Evolutionary conservation across 441 rosid genomes (phyloP).

Genomic region (Syzygium syzygioides): DNA sequence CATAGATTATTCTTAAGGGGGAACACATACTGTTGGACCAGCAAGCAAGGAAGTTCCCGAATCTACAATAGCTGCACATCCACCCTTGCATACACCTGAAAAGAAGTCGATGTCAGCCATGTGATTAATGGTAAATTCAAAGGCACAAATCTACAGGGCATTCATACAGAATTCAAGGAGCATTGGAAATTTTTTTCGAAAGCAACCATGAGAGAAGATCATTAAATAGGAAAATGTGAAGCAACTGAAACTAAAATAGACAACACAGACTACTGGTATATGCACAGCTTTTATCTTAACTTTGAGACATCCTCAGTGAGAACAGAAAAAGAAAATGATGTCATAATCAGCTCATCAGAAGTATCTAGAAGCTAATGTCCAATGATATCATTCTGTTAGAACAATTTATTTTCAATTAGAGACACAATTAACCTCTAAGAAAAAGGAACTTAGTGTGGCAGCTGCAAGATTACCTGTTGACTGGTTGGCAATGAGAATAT

Average conservation of each 20-base stretch:
- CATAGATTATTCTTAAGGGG: not conserved
- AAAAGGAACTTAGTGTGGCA: not conserved
- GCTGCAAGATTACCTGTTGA: slow-evolving; percentile 46
- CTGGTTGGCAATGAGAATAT: slow-evolving; percentile 40
- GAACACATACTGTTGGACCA: slow-evolving; percentile 59
- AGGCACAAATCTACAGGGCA: not conserved
- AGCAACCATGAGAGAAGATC: not conserved
- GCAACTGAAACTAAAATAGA: not conserved
- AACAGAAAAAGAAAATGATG: not conserved
- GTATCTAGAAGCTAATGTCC: not conserved
- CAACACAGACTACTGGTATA: not conserved
- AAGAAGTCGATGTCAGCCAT: not conserved
- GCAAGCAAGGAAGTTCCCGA: slow-evolving; percentile 79
- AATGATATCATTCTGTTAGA: not conserved
- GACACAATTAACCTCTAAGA: not conserved
- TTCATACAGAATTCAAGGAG: not conserved
- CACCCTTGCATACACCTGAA: slow-evolving; percentile 48
- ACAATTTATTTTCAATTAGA: not conserved
- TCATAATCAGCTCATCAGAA: not conserved
- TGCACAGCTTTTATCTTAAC: not conserved
- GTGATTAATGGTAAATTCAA: not conserved
- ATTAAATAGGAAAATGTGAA: not conserved
- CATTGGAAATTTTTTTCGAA: not conserved
- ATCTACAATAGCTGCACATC: slow-evolving; percentile 78
- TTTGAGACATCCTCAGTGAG: not conserved